These are phyloP conservation scores for Fusarium penzigii DNA, from an alignment of 2,329 filamentous ascomycete species.

Conservation along the genomic window DNA sequence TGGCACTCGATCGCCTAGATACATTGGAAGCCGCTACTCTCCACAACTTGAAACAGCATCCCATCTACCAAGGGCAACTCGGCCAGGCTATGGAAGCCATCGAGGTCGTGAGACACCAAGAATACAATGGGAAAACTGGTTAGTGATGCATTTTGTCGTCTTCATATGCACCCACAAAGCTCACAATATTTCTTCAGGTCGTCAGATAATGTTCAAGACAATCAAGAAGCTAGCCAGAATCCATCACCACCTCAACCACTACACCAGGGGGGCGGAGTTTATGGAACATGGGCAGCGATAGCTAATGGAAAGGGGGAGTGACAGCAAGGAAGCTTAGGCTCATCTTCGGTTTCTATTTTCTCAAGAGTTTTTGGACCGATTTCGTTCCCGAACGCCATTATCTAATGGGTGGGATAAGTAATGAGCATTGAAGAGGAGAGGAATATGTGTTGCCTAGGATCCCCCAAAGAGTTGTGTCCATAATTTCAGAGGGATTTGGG, in stretches of 20 bases:
- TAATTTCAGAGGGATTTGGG: no score
- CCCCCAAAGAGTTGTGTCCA: no score
- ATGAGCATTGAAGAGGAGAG: no score
- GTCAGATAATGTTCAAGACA: background rate
- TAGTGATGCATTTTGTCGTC: background rate
- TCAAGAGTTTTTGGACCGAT: background rate
- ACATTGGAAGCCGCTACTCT: background rate
- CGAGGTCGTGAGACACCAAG: conserved; percentile 14
- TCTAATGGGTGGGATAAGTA: no score
- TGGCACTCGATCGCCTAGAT: no score
- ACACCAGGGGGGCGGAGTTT: conserved; percentile 16
- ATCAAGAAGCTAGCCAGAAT: background rate
- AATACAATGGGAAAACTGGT: conserved; percentile 11
- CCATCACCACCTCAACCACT: conserved; percentile 13
- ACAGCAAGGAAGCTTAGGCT: background rate
- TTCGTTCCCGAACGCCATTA: background rate
- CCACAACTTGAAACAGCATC: background rate
- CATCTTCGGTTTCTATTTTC: background rate
- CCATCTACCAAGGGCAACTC: background rate
- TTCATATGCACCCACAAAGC: no score
- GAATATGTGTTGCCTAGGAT: no score
- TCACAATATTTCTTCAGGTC: background rate
- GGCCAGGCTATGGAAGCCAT: background rate
- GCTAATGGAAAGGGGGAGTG: background rate
- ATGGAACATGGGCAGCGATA: conserved; percentile 9